Base-by-base conservation (phyloP, 1,284 basidiomycete genomes). In the Trichosporon sp. region DNA sequence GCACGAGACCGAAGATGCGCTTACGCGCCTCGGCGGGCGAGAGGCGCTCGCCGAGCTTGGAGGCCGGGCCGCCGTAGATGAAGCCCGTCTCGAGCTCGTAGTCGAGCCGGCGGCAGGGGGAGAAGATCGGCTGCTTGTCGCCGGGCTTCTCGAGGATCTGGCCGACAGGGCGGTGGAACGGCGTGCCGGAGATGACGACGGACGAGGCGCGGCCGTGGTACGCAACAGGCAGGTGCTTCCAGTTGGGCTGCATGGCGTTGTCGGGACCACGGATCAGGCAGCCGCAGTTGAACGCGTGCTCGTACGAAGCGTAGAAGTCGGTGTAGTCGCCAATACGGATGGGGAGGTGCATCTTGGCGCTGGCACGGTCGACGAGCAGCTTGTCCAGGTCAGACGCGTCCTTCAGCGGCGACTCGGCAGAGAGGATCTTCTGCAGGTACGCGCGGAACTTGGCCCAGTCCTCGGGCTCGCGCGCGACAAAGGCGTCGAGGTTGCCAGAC, bases 51-150 rank as follows among this genome's bases (percentile, higher is more conserved):
- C 71, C 71, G 16, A 67, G 60, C 61, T 67, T 59, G 56, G 67
- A 69, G 3, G 63, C 34, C n/a, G 52, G 33, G 59, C 68, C 68
- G 14, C 70, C 66, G 57, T 52, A 65, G 58, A 68, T 63, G 52
- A 59, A 59, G 31, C 66, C 71, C n/a, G 68, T 67, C 70, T 72
- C 71, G 32, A 69, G 66, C 70, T 72, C 71, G 49, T 71, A 68
- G 62, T 72, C 71, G 57, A 72, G 65, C 32, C 61, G 59, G 62
- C 61, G 61, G 56, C 63, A 67, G 19, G 68, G 64, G 0, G 64
- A 60, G 25, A 65, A 70, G 64, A 64, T 66, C 21, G 59, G 65
- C 63, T 65, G 63, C 64, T 63, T 68, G 66, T 68, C 66, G 33
- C 40, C 67, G 37, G 37, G 65, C 62, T 64, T 69, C 59, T 62